A percentile compares a stretch with the other conserved stretches of the same genome.
These are phyloP conservation scores for Podaxis sp. DNA, from an alignment of 768 basidiomycete genomes.

Conservation along the genomic window DNA sequence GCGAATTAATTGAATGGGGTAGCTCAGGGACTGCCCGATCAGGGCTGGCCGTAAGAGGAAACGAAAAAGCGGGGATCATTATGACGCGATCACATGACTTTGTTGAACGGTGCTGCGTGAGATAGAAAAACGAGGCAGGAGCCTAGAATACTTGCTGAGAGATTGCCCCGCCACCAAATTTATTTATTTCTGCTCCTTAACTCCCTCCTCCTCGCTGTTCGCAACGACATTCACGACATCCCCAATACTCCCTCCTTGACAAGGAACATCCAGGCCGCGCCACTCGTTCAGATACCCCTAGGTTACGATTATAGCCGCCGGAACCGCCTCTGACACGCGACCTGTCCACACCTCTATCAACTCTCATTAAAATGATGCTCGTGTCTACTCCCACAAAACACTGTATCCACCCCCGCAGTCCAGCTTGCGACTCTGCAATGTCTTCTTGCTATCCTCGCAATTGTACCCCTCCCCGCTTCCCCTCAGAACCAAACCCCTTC, in stretches of 20 bases:
- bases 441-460: constrained; percentile 37
- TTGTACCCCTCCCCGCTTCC: constrained; percentile 34
- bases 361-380: constrained; percentile 38
- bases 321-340: constrained; percentile 21
- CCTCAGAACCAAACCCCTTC: constrained; percentile 34
- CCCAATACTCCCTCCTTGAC: constrained; percentile 5
- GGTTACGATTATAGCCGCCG: neutral
- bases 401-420: constrained; percentile 29
- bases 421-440: constrained; percentile 29
- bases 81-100: constrained; percentile 43
- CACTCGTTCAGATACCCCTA: neutral
- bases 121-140: constrained; percentile 34
- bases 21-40: neutral
- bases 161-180: constrained; percentile 18
- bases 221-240: constrained; percentile 28
- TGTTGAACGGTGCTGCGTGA: constrained; percentile 42
- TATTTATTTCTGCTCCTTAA: constrained; percentile 27
- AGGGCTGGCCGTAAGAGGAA: neutral
- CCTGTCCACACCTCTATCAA: constrained; percentile 23
- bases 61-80: constrained; percentile 7
- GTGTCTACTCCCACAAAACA: constrained; percentile 43
- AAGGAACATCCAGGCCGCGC: constrained; percentile 12
- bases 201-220: constrained; percentile 21
- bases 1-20: neutral
- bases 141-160: constrained; percentile 1